These are phyloP conservation scores for Phaeodactylum tricornutum DNA, from an alignment of 108 stramenopile genomes.

Conservation along the genomic window DNA sequence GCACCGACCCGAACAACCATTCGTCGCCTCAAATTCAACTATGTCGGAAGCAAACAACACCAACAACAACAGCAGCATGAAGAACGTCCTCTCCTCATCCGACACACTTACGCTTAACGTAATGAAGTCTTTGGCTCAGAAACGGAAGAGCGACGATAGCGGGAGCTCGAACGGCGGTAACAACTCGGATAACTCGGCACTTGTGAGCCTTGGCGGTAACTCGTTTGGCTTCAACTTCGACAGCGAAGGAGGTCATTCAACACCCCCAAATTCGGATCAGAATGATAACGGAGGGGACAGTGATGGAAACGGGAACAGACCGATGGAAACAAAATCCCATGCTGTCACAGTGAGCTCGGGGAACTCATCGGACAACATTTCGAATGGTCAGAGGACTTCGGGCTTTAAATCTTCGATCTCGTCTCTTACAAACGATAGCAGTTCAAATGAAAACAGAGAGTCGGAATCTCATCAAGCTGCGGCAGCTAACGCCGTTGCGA, in stretches of 20 bases:
- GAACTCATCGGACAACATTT: too few relatives aligned
- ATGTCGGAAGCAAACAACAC: too few relatives aligned
- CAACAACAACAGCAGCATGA: too few relatives aligned
- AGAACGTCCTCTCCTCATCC: too few relatives aligned
- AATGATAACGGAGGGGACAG: slow-evolving; percentile 12
- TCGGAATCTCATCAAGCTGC: slow-evolving; percentile 22
- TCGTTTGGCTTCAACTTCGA: slow-evolving; percentile 74
- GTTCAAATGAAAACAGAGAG: too few relatives aligned
- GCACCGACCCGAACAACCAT: too few relatives aligned
- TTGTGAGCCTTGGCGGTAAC: slow-evolving; percentile 42
- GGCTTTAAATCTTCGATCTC: too few relatives aligned
- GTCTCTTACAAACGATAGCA: slow-evolving; percentile 9
- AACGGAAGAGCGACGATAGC: not conserved
- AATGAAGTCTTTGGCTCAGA: slow-evolving; percentile 2
- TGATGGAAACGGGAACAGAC: too few relatives aligned
- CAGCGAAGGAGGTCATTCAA: slow-evolving; percentile 25
- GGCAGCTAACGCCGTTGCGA: slow-evolving; percentile 19
- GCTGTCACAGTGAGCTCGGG: too few relatives aligned
- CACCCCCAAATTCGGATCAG: slow-evolving; percentile 3
- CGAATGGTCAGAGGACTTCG: too few relatives aligned
- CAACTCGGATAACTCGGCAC: slow-evolving; percentile 55
- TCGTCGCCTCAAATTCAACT: too few relatives aligned
- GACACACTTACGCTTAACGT: slow-evolving; percentile 5
- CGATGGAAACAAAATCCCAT: too few relatives aligned
- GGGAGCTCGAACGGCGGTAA: slow-evolving; percentile 33